Evolutionary conservation across 2,329 filamentous ascomycete species (phyloP).

Genomic region (Phaeosphaeriaceae sp.): DNA sequence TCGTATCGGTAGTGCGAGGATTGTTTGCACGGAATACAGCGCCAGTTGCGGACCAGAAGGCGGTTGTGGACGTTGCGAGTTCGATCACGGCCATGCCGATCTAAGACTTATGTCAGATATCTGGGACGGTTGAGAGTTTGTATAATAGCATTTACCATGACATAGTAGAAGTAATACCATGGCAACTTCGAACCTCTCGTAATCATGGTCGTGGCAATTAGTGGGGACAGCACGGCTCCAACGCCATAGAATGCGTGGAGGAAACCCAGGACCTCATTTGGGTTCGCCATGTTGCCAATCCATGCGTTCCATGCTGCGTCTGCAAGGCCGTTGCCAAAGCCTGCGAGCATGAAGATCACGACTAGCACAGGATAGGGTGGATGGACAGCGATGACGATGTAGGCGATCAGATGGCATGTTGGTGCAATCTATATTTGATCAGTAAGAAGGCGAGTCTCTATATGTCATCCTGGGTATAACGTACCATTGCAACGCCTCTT

Average conservation of each 20-base stretch:
- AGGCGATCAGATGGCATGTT: constrained; percentile 68
- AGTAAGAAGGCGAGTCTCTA: background rate
- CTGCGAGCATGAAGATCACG: constrained; percentile 69
- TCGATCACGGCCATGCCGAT: constrained; percentile 66
- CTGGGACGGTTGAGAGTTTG: background rate
- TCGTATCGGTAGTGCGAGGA: constrained; percentile 51
- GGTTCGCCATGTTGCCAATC: constrained; percentile 74
- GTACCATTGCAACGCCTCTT: constrained; percentile 69
- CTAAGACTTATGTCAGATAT: constrained; percentile 24
- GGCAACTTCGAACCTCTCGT: constrained; percentile 61
- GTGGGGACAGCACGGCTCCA: constrained; percentile 72
- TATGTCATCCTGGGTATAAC: background rate
- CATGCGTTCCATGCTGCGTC: constrained; percentile 66
- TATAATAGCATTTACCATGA: constrained; percentile 64
- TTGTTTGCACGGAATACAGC: constrained; percentile 62
- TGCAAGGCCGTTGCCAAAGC: constrained; percentile 74
- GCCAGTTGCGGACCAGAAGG: constrained; percentile 71
- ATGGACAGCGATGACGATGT: constrained; percentile 69
- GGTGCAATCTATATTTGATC: constrained; percentile 58
- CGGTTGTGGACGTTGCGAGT: constrained; percentile 56
- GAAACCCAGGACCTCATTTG: constrained; percentile 77
- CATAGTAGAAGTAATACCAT: constrained; percentile 80
- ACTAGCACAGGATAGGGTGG: constrained; percentile 73
- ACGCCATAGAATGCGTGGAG: constrained; percentile 76
- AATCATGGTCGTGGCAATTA: constrained; percentile 77